Conservation (phyloP, 2,329 filamentous ascomycete species). For the Colletotrichum godetiae region DNA sequence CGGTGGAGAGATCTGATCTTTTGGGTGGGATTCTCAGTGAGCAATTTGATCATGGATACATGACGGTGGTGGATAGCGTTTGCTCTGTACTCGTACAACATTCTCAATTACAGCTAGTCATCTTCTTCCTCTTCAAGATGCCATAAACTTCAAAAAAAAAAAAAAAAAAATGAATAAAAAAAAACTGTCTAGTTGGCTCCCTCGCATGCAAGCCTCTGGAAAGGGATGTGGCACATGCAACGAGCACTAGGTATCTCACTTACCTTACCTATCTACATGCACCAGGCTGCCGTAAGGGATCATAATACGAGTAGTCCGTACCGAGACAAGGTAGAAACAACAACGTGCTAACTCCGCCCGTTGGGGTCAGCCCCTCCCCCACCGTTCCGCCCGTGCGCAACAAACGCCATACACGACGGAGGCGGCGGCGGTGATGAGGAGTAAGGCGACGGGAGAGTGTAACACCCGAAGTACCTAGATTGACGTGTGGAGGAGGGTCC, state of each 20-base stretch:
- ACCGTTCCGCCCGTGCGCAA: constrained; percentile 26
- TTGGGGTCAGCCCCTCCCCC: constrained; percentile 32
- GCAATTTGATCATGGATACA: not conserved
- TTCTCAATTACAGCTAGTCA: not conserved
- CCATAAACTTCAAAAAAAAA: no score
- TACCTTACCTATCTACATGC: not conserved
- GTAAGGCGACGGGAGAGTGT: not conserved
- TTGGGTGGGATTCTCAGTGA: not conserved
- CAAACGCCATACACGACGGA: constrained; percentile 5
- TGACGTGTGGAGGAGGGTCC: constrained; percentile 1
- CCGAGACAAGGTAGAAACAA: not conserved
- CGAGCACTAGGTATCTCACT: not conserved
- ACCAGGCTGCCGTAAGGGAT: no score
- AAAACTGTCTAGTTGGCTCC: not conserved
- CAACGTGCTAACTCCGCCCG: not conserved
- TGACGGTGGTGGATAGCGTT: not conserved
- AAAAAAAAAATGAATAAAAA: no score
- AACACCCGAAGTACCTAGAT: not conserved
- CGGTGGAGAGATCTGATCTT: constrained; percentile 61
- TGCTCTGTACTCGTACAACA: not conserved
- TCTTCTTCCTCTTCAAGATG: not conserved
- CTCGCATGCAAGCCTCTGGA: not conserved
- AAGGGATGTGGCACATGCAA: not conserved
- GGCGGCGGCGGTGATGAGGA: not conserved
- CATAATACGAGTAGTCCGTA: not conserved